Evolutionary conservation across 306 rosid genomes (phyloP).

Genomic region (Potentilla sterilis): DNA sequence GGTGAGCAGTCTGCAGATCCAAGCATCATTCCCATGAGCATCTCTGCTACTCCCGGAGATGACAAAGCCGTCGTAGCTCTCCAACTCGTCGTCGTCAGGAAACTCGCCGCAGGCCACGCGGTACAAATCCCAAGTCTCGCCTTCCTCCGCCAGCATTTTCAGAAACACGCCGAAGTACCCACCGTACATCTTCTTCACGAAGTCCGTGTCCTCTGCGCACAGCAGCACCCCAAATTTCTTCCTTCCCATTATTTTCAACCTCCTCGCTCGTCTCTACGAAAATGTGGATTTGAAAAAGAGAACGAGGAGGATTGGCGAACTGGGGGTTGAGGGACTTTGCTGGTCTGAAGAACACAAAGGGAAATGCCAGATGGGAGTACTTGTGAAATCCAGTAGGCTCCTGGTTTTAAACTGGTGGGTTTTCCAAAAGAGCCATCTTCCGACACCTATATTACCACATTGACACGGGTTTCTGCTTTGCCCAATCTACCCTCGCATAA

Average conservation of each 20-base stretch:
- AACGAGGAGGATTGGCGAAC: neutral
- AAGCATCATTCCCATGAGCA: slow-evolving; percentile 69
- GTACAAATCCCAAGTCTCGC: slow-evolving; percentile 69
- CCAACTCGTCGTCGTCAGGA: slow-evolving; percentile 43
- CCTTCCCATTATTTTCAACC: slow-evolving; percentile 18
- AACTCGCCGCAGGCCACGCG: slow-evolving; percentile 56
- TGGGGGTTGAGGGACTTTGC: neutral
- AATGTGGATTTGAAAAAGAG: neutral
- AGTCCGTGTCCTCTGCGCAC: slow-evolving; percentile 91
- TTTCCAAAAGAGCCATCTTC: slow-evolving; percentile 22
- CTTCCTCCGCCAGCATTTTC: slow-evolving; percentile 70
- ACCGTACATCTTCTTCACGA: slow-evolving; percentile 62
- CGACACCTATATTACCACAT: slow-evolving; percentile 15
- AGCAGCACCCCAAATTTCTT: slow-evolving; percentile 54
- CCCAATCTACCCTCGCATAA: neutral
- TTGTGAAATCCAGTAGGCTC: neutral
- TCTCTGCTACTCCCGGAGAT: slow-evolving; percentile 85
- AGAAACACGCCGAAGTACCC: slow-evolving; percentile 74
- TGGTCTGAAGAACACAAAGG: neutral
- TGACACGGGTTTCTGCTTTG: neutral
- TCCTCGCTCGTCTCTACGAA: neutral
- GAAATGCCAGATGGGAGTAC: neutral
- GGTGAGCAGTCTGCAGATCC: slow-evolving; percentile 61
- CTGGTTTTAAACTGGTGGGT: slow-evolving; percentile 5
- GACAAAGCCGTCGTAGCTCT: slow-evolving; percentile 60